Evolutionary conservation across 345 rosid genomes (phyloP).

Genomic region (Erodium maritimum): DNA sequence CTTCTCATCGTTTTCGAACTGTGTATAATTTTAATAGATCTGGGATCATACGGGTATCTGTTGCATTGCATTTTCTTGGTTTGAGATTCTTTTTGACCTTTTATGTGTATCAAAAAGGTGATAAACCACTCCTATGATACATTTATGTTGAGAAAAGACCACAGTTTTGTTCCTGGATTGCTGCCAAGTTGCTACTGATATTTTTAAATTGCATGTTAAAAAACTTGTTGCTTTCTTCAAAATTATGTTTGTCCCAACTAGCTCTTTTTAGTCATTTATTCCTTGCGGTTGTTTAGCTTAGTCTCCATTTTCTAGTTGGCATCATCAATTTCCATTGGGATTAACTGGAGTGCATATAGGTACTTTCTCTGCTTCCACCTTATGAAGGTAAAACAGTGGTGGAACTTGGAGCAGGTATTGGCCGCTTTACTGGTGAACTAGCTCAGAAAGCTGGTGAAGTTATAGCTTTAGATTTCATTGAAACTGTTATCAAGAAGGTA

Average conservation of each 20-base stretch:
- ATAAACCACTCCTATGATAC: not conserved
- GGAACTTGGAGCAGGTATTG: conserved; percentile 96
- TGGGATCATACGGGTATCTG: not conserved
- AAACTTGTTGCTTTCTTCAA: no score
- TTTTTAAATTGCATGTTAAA: no score
- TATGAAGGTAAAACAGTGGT: conserved; percentile 61
- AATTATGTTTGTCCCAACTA: not conserved
- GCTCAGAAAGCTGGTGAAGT: conserved; percentile 70
- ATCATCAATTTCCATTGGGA: not conserved
- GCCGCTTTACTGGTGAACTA: conserved; percentile 81
- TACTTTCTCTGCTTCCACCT: conserved; percentile 72
- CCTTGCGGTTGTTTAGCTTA: not conserved
- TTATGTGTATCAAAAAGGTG: not conserved
- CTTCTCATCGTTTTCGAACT: no score
- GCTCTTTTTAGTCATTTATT: not conserved
- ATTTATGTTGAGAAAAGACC: no score
- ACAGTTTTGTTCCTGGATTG: not conserved
- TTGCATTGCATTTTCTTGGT: not conserved
- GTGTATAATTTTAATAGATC: no score
- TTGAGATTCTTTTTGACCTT: not conserved
- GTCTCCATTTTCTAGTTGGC: not conserved
- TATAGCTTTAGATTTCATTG: conserved; percentile 82
- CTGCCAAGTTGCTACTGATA: no score
- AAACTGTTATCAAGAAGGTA: conserved; percentile 76
- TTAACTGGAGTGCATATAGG: conserved; percentile 25